phyloP scores from a whole-genome alignment of 495 filamentous ascomycete genomes.

The Lineolata rhizophorae region DNA sequence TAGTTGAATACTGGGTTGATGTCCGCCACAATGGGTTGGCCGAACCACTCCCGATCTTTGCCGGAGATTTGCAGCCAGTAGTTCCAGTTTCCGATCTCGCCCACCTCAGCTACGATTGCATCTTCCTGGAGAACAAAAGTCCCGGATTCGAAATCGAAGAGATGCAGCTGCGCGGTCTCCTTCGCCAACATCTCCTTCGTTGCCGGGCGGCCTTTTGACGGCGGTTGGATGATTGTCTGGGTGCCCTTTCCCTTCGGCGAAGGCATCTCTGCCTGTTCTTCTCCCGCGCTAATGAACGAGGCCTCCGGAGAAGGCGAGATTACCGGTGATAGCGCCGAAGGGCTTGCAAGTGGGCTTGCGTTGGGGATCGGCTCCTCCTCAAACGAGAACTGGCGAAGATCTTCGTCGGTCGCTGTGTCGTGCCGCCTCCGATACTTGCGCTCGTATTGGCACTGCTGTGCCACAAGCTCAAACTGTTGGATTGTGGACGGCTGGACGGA shows the following conservation, averaged over 20 bases:
- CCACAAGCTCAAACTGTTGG: constrained; percentile 59
- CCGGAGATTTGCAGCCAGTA: constrained; percentile 88
- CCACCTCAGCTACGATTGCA: constrained; percentile 53
- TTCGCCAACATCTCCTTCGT: constrained; percentile 47
- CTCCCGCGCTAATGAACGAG: constrained; percentile 4
- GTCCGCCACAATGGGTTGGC: constrained; percentile 63
- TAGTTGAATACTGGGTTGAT: constrained; percentile 99
- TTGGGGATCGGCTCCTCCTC: constrained; percentile 60
- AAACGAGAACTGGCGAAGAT: constrained; percentile 65
- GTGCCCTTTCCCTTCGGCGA: constrained; percentile 8
- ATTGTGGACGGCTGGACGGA: constrained; percentile 47
- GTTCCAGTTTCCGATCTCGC: constrained; percentile 75
- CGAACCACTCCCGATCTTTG: constrained; percentile 64
- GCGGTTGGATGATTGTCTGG: constrained; percentile 29
- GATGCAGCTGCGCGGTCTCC: constrained; percentile 66
- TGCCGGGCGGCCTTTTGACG: constrained; percentile 41
- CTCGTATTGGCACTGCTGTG: constrained; percentile 91
- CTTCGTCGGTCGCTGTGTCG: constrained; percentile 58
- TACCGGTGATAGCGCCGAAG: constrained; percentile 20
- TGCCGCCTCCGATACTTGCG: constrained; percentile 65
- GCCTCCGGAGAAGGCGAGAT: constrained; percentile 11
- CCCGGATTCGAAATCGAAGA: constrained; percentile 74
- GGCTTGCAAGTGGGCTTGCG: constrained; percentile 56
- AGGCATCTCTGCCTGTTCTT: constrained; percentile 2
- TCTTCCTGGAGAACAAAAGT: constrained; percentile 67